Percentiles rank a stretch among this genome's conserved stretches.
Evolutionary conservation across 2,329 filamentous ascomycete genomes (phyloP).

Genomic region (Lachnellula willkommii): DNA sequence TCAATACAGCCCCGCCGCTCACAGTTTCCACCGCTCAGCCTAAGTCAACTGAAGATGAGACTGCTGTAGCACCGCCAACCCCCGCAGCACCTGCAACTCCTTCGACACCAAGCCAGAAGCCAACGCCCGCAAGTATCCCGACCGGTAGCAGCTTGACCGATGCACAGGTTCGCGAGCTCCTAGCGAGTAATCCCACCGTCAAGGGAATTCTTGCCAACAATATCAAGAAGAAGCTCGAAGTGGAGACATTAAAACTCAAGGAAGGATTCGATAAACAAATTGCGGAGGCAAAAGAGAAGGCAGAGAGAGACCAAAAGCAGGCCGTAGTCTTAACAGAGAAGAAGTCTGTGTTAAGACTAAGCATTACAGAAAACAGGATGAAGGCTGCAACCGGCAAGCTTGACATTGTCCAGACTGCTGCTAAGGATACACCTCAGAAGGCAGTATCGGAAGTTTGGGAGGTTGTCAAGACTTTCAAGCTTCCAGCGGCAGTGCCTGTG

Average conservation of each 20-base stretch:
- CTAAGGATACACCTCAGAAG: conserved; percentile 75
- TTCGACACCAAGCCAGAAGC: conserved; percentile 20
- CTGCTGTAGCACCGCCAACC: not conserved
- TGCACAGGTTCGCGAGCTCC: conserved; percentile 50
- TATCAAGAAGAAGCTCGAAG: conserved; percentile 65
- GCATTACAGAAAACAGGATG: conserved; percentile 69
- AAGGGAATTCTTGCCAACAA: conserved; percentile 56
- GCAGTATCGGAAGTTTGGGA: conserved; percentile 85
- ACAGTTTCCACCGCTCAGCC: conserved; percentile 37
- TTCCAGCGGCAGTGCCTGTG: conserved; percentile 27
- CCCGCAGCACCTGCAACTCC: conserved; percentile 15
- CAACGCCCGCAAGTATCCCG: conserved; percentile 1
- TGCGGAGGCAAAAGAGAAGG: conserved; percentile 46
- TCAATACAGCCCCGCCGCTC: conserved; percentile 9
- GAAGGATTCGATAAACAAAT: conserved; percentile 47
- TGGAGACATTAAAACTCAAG: conserved; percentile 56
- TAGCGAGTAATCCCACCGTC: conserved; percentile 48
- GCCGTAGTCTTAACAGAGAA: conserved; percentile 69
- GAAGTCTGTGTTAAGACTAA: conserved; percentile 68
- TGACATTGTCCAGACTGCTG: conserved; percentile 73
- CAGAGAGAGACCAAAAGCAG: conserved; percentile 34
- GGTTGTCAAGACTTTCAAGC: conserved; percentile 64
- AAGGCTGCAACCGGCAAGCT: conserved; percentile 65
- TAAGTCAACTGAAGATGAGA: conserved; percentile 28
- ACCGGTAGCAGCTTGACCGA: conserved; percentile 43